Evolutionary conservation across 495 filamentous ascomycete species (phyloP).

Genomic region (Amphirosellinia nigrospora): DNA sequence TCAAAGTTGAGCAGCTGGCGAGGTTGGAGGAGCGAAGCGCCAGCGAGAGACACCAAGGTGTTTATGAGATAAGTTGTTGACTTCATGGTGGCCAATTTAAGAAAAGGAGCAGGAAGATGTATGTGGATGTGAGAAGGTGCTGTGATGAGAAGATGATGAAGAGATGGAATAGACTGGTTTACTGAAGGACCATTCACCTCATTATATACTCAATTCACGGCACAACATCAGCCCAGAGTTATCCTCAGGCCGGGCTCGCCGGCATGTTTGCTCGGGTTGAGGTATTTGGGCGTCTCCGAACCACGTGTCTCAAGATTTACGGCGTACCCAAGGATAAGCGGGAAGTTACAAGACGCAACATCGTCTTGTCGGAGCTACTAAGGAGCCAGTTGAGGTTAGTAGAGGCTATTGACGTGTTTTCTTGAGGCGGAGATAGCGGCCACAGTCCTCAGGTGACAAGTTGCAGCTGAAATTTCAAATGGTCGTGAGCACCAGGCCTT

Average conservation of each 20-base stretch:
- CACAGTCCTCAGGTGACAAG: background rate
- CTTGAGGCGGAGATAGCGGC: background rate
- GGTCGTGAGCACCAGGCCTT: background rate
- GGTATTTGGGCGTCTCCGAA: background rate
- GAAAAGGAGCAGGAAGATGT: background rate
- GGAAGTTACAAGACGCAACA: background rate
- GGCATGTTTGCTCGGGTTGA: background rate
- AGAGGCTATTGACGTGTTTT: background rate
- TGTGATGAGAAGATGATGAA: background rate
- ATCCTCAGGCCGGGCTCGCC: background rate
- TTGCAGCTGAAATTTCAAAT: background rate
- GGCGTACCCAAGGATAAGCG: background rate
- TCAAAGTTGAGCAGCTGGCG: constrained; percentile 34
- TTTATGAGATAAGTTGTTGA: constrained; percentile 15
- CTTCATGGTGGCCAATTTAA: constrained; percentile 23
- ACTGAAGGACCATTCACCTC: background rate
- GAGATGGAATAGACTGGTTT: background rate
- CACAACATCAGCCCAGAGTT: background rate
- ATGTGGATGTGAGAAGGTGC: background rate
- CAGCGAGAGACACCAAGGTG: constrained; percentile 24
- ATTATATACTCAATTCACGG: background rate
- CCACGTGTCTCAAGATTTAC: constrained; percentile 5
- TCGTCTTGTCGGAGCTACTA: background rate
- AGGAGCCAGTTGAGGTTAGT: background rate
- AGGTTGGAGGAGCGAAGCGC: constrained; percentile 28